Base-by-base conservation (phyloP, 2,329 filamentous ascomycete genomes). In the Botrytis squamosa region DNA sequence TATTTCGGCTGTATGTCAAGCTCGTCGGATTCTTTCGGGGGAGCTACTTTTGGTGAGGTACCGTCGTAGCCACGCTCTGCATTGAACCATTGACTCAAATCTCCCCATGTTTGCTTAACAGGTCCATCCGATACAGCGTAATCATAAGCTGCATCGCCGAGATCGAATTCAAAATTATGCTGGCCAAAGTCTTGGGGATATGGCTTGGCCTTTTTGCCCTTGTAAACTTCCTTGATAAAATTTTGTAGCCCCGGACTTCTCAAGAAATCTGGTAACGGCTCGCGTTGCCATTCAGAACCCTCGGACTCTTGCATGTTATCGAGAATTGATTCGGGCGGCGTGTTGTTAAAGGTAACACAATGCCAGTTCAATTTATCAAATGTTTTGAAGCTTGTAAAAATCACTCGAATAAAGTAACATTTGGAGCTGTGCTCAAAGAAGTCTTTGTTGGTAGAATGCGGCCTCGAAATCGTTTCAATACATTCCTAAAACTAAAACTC, bases 371-470 rank as follows among this genome's bases (percentile, higher is more conserved):
- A 42, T 33, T 42, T 20, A 55, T 55, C 55, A 42, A 20, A 8
- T 42, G 14, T 22, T 57, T 57, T 57, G 49, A 57, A 68, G n/a
- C 49, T 68, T 22, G 14, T 57, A 6, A 68, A 25, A 5, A 22
- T 33, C 9, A 22, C 38, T 25, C 22, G 29, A 36, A 22, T 7
- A 16, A 52, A 68, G 46, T 12, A 33, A 57, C 49, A 18, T 33
- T 33, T 4, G n/a, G 16, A 68, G 49, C 20, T 68, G 49, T 42
- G 16, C 10, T 52, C n/a, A 57, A 68, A 68, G 66, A 68, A 68
- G 49, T 57, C 66, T 57, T 57, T 68, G 66, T 68, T 68, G 18
- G 25, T 68, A 68, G 66, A 68, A 68, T 68, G 66, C 66, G 66
- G 49, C 36, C 36, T 57, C 10, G 22, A 57, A 57, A 20, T 57